phyloP scores from a whole-genome alignment of 768 basidiomycete genomes.

The Butyriboletus loyo region DNA sequence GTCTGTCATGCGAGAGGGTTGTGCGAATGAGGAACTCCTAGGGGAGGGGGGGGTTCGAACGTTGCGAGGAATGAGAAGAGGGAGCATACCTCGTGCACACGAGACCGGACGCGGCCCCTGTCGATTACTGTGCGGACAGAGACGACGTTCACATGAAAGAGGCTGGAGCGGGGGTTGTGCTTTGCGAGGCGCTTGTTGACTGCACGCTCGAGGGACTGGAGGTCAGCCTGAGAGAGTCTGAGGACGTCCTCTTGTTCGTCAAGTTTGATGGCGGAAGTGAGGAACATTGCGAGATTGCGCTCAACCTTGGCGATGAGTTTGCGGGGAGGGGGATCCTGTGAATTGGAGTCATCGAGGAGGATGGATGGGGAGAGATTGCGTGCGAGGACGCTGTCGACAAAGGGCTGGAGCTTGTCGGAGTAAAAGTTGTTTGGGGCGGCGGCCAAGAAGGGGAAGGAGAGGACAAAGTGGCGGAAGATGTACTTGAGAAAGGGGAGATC shows the following conservation, averaged over 20 bases:
- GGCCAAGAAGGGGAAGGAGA: conserved; percentile 94
- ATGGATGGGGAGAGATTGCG: conserved; percentile 69
- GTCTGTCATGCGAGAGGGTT: conserved; percentile 62
- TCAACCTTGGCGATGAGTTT: conserved; percentile 77
- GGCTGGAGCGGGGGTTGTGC: conserved; percentile 43
- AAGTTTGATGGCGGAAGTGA: conserved; percentile 80
- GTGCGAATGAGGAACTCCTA: conserved; percentile 97
- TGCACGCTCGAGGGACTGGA: conserved; percentile 71
- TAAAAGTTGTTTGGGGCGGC: conserved; percentile 90
- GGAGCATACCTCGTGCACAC: conserved; percentile 74
- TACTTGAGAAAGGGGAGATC: conserved; percentile 89
- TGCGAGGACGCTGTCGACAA: conserved; percentile 76
- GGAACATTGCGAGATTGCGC: conserved; percentile 78
- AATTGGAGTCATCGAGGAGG: conserved; percentile 56
- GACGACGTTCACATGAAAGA: conserved; percentile 90
- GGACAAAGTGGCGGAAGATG: conserved; percentile 87
- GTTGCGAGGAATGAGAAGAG: not conserved
- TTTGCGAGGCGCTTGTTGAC: conserved; percentile 61
- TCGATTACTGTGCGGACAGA: conserved; percentile 80
- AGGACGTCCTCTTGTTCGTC: conserved; percentile 87
- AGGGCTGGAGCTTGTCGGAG: conserved; percentile 92
- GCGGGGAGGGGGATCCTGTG: conserved; percentile 57
- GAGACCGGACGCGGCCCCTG: conserved; percentile 82
- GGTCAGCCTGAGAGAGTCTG: conserved; percentile 79
- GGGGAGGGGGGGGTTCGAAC: conserved; percentile 1